These are phyloP conservation scores for Stephanodiscus minutulus DNA, from an alignment of 108 stramenopile species.

Conservation along the genomic window DNA sequence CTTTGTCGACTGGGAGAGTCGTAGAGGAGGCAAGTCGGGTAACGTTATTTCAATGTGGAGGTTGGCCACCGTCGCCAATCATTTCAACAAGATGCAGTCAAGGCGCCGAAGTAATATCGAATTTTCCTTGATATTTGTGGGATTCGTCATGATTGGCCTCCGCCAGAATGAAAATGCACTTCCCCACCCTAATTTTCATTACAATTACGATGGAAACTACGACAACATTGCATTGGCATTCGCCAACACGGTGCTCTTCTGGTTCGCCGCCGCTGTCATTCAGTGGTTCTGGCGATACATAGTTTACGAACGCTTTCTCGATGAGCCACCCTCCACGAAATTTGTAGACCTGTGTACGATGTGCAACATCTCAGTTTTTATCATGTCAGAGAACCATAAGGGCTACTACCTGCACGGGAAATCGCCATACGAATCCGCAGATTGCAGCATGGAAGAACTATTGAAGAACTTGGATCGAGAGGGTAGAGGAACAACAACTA, in stretches of 20 bases:
- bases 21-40: conserved; percentile 14
- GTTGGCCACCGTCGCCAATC: conserved; percentile 71
- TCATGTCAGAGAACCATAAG: conserved; percentile 66
- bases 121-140: conserved; percentile 61
- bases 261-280: conserved; percentile 38
- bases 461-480: conserved; percentile 69
- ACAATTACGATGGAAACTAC: conserved; percentile 38
- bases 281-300: conserved; percentile 68
- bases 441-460: conserved; percentile 69
- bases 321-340: conserved; percentile 58
- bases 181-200: conserved; percentile 55
- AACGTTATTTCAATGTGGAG: conserved; percentile 58
- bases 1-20: conserved; percentile 82
- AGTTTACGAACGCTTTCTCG: conserved; percentile 67
- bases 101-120: conserved; percentile 48
- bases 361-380: conserved; percentile 73
- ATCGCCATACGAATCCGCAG: conserved; percentile 74
- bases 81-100: conserved; percentile 74
- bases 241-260: conserved; percentile 70
- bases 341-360: conserved; percentile 80
- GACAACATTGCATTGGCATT: conserved; percentile 77
- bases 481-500: conserved; percentile 55
- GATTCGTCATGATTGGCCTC: conserved; percentile 58
- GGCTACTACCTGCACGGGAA: conserved; percentile 86
- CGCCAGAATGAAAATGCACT: conserved; percentile 65